Evolutionary conservation across 2,329 filamentous ascomycete species (phyloP).

Genomic region (Dissoconium aciculare): DNA sequence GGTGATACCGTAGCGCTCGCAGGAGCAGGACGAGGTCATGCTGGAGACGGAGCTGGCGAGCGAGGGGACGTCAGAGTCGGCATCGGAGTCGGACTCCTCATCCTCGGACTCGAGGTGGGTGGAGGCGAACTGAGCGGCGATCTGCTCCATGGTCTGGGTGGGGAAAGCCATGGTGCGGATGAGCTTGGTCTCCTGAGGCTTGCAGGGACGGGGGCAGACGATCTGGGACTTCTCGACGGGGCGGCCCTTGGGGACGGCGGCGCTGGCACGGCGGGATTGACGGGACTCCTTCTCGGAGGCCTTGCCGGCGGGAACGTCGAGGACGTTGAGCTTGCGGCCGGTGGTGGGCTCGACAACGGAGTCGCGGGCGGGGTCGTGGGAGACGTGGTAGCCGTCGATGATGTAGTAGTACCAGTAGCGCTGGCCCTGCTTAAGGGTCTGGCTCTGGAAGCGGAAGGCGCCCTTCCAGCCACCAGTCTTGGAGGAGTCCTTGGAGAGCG

Average conservation of each 20-base stretch:
- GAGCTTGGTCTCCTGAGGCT: constrained; percentile 72
- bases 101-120: constrained; percentile 45
- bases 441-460: constrained; percentile 86
- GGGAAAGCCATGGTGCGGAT: constrained; percentile 72
- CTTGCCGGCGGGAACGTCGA: constrained; percentile 60
- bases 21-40: constrained; percentile 54
- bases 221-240: constrained; percentile 80
- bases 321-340: constrained; percentile 90
- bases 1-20: constrained; percentile 93
- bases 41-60: constrained; percentile 47
- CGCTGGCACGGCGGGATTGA: constrained; percentile 28
- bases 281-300: constrained; percentile 31
- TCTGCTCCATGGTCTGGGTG: constrained; percentile 61
- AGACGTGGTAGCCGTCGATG: constrained; percentile 96
- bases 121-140: constrained; percentile 48
- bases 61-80: constrained; percentile 32
- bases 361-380: constrained; percentile 81
- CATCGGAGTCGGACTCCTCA: constrained; percentile 39
- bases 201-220: constrained; percentile 75
- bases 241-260: constrained; percentile 74
- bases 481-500: constrained; percentile 69
- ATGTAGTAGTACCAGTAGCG: constrained; percentile 99
- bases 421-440: constrained; percentile 71
- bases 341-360: constrained; percentile 92
- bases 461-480: constrained; percentile 91